These are phyloP conservation scores for Aspergillus pseudoglaucus DNA, from an alignment of 2,329 filamentous ascomycete species.

Conservation along the genomic window DNA sequence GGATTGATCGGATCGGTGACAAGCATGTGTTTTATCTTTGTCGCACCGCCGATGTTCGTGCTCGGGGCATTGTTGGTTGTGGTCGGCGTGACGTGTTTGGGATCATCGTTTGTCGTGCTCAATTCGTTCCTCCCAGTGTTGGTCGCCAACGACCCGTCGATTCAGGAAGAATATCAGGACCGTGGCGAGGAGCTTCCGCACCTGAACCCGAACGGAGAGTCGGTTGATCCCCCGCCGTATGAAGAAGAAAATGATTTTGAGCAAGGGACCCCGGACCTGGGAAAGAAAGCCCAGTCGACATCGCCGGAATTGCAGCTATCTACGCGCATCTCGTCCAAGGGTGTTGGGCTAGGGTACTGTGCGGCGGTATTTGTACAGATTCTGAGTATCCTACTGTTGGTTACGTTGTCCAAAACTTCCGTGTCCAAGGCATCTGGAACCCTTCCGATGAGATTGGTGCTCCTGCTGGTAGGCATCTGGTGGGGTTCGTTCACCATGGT, in stretches of 20 bases:
- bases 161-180: conserved; percentile 25
- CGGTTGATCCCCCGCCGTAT: conserved; percentile 11
- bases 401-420: conserved; percentile 39
- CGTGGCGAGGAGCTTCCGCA: conserved; percentile 20
- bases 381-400: conserved; percentile 66
- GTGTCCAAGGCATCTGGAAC: conserved; percentile 59
- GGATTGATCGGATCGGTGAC: conserved; percentile 69
- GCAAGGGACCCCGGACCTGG: conserved; percentile 6
- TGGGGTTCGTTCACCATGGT: conserved; percentile 84
- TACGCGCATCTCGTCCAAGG: conserved; percentile 78
- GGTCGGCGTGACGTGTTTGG: conserved; percentile 80
- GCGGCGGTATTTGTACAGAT: conserved; percentile 79
- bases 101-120: conserved; percentile 81
- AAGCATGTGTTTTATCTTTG: conserved; percentile 80
- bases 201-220: conserved; percentile 12
- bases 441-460: conserved; percentile 71
- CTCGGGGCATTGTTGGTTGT: conserved; percentile 75
- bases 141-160: conserved; percentile 68
- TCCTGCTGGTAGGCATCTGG: conserved; percentile 78
- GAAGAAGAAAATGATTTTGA: conserved; percentile 18
- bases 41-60: conserved; percentile 68
- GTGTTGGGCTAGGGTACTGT: conserved; percentile 81
- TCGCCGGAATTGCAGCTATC: conserved; percentile 69
- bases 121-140: conserved; percentile 88
- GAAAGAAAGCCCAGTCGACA: conserved; percentile 4